Evolutionary conservation across 2,329 filamentous ascomycete species (phyloP).

Genomic region (Aureobasidium namibiae): DNA sequence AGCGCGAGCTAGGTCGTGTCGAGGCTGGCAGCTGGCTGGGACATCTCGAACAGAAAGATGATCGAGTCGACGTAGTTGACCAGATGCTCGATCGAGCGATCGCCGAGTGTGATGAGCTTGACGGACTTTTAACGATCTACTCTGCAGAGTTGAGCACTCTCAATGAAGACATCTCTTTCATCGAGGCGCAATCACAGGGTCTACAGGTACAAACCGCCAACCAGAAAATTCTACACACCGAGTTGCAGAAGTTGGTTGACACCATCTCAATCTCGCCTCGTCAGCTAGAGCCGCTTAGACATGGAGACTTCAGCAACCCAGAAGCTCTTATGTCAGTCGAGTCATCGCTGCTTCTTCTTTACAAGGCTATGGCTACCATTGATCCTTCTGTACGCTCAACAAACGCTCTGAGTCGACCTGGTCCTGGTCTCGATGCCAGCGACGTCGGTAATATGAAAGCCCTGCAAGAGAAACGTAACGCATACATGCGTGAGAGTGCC

Average conservation of each 20-base stretch:
- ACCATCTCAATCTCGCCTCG: conserved; percentile 78
- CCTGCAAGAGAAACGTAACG: conserved; percentile 86
- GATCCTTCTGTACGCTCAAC: conserved; percentile 64
- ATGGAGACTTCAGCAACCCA: conserved; percentile 63
- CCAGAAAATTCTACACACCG: conserved; percentile 84
- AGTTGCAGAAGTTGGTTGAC: conserved; percentile 79
- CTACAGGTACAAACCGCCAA: conserved; percentile 95
- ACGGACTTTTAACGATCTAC: conserved; percentile 88
- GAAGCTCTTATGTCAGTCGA: conserved; percentile 72
- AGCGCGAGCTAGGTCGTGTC: conserved; percentile 79
- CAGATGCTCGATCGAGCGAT: conserved; percentile 82
- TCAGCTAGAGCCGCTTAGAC: conserved; percentile 65
- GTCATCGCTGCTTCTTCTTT: conserved; percentile 66
- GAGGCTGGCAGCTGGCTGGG: conserved; percentile 90
- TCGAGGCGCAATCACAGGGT: conserved; percentile 94
- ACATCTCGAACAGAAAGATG: conserved; percentile 76
- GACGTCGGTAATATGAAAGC: conserved; percentile 80
- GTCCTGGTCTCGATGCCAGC: conserved; percentile 60
- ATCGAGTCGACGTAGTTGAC: conserved; percentile 79
- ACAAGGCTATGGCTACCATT: conserved; percentile 88
- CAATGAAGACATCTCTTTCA: conserved; percentile 91
- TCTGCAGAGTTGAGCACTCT: conserved; percentile 89
- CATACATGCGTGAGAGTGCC: conserved; percentile 69
- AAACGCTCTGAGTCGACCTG: conserved; percentile 39
- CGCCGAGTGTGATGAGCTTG: conserved; percentile 88